Conservation (phyloP, 768 basidiomycete genomes). For the Pisolithus orientalis region DNA sequence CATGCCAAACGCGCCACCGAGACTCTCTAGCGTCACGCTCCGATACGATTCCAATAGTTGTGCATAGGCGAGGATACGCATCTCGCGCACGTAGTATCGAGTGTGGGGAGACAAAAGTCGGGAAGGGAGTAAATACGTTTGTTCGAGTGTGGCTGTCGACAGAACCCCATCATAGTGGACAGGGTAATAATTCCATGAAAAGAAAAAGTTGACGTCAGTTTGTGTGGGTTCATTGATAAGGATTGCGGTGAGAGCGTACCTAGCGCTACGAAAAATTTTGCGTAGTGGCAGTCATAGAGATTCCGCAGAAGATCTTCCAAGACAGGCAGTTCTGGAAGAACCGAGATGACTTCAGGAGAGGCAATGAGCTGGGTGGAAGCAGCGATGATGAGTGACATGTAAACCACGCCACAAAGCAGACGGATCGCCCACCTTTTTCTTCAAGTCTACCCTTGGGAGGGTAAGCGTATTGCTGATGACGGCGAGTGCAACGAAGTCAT, state of each 20-base stretch:
- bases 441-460: constrained; percentile 47
- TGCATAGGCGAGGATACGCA: constrained; percentile 81
- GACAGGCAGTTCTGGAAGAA: constrained; percentile 74
- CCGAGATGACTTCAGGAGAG: constrained; percentile 83
- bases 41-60: constrained; percentile 54
- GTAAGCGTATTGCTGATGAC: constrained; percentile 62
- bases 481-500: constrained; percentile 83
- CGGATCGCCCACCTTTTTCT: constrained; percentile 38
- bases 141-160: constrained; percentile 88
- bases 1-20: constrained; percentile 86
- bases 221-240: too few relatives aligned
- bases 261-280: constrained; percentile 87
- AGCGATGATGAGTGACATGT: constrained; percentile 2
- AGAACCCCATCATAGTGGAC: not conserved
- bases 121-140: constrained; percentile 81
- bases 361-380: constrained; percentile 56
- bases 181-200: too few relatives aligned
- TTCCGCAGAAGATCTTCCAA: too few relatives aligned
- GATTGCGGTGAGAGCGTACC: constrained; percentile 38
- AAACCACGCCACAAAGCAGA: not conserved
- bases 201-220: too few relatives aligned
- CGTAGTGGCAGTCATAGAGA: constrained; percentile 55
- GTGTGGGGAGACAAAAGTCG: constrained; percentile 73
- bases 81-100: constrained; percentile 88
- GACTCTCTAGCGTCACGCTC: constrained; percentile 81